Evolutionary conservation across 2,329 filamentous ascomycete species (phyloP).

Genomic region (Rhynchosporium secalis): DNA sequence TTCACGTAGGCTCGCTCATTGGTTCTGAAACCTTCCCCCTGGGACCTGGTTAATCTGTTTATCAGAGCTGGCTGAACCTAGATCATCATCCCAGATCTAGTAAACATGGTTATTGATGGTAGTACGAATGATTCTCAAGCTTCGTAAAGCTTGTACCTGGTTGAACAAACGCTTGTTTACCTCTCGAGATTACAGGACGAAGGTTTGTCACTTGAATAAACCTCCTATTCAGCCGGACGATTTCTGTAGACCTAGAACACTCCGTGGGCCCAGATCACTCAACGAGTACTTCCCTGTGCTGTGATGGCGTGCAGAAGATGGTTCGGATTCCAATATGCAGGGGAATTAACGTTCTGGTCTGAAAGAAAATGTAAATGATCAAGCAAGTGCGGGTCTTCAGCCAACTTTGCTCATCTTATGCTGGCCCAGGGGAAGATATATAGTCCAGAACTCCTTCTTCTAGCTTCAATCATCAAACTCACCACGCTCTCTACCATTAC

Average conservation of each 20-base stretch:
- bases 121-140: too few species aligned
- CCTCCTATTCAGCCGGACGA: slow-evolving; percentile 4
- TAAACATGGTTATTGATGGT: neutral
- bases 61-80: slow-evolving; percentile 7
- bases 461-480: too few species aligned
- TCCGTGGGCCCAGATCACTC: too few species aligned
- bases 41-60: slow-evolving; percentile 2
- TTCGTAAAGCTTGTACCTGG: neutral
- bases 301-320: neutral
- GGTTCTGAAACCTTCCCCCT: neutral
- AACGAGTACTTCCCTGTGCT: neutral
- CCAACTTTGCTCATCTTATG: neutral
- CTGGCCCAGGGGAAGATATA: neutral
- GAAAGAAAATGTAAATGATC: neutral
- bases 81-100: slow-evolving; percentile 1
- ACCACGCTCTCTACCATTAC: neutral
- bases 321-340: neutral
- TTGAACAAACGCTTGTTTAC: neutral
- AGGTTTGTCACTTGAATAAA: neutral
- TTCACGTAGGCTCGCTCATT: neutral
- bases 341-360: neutral
- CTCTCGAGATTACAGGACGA: neutral
- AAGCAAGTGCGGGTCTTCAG: neutral
- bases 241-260: too few species aligned
- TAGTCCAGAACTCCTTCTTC: neutral